A percentile compares a stretch with the other conserved stretches of the same genome.
Evolutionary conservation across 75 land plant species (phyloP).

Genomic region (Larix kaempferi): DNA sequence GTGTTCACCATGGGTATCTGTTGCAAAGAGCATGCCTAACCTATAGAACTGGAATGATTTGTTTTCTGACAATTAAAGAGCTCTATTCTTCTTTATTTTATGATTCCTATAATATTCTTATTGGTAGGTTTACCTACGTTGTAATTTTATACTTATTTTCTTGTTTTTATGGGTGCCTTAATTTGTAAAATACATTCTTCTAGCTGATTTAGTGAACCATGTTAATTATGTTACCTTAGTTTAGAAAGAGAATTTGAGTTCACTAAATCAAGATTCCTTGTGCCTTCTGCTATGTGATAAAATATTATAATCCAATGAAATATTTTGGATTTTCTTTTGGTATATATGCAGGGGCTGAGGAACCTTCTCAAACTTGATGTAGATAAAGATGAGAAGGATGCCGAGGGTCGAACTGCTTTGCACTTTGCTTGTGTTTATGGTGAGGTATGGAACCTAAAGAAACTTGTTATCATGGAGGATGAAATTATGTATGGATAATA

Average conservation of each 20-base stretch:
- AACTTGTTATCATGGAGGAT: not conserved
- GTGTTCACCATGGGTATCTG: too few relatives aligned
- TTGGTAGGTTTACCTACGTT: not conserved
- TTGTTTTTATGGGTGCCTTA: not conserved
- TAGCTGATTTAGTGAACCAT: not conserved
- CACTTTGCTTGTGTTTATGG: slow-evolving; percentile 39
- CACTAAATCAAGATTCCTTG: not conserved
- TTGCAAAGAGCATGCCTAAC: not conserved
- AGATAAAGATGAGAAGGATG: slow-evolving; percentile 32
- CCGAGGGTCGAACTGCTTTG: slow-evolving; percentile 37
- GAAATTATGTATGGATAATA: not conserved
- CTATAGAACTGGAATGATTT: not conserved
- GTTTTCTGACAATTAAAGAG: not conserved
- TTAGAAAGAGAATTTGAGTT: not conserved
- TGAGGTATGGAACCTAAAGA: slow-evolving; percentile 15
- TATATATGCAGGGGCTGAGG: slow-evolving; percentile 20
- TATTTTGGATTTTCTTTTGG: not conserved
- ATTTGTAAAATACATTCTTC: not conserved
- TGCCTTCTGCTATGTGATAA: not conserved
- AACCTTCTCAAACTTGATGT: slow-evolving; percentile 26
- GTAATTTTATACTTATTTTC: not conserved
- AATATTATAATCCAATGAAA: not conserved
- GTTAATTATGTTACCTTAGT: not conserved
- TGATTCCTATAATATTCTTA: not conserved
- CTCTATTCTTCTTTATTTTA: not conserved